Conservation (phyloP, 164 flowering plant genomes). For the Aristolochia fimbriata region DNA sequence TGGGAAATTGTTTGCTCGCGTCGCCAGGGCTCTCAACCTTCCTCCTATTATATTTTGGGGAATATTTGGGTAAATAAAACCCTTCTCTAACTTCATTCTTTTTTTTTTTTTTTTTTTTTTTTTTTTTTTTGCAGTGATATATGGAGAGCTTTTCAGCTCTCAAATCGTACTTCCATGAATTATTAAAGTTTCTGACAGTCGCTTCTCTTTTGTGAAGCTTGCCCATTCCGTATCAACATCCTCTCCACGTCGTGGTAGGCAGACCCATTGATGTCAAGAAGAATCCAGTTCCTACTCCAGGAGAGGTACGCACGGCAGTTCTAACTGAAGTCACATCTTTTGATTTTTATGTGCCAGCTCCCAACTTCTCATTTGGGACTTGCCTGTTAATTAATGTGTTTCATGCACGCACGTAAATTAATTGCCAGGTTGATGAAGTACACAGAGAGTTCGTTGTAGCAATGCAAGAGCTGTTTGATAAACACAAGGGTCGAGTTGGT, state of each 20-base stretch:
- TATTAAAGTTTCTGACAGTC: not conserved
- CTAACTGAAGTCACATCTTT: not conserved
- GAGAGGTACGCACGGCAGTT: slow-evolving; percentile 1
- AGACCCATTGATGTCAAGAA: slow-evolving; percentile 47
- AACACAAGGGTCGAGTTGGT: slow-evolving; percentile 57
- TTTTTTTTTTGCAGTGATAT: not conserved
- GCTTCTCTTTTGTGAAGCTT: slow-evolving; percentile 28
- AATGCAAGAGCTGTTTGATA: slow-evolving; percentile 57
- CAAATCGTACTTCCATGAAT: not conserved
- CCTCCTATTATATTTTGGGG: slow-evolving; percentile 83
- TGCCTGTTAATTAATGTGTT: too few relatives aligned
- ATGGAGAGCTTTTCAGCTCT: not conserved
- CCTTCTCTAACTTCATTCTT: too few relatives aligned
- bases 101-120: not conserved
- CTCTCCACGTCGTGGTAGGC: slow-evolving; percentile 82
- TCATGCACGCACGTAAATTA: too few relatives aligned
- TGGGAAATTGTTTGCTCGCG: slow-evolving; percentile 32
- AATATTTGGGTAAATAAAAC: slow-evolving; percentile 54
- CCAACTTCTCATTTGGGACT: not conserved
- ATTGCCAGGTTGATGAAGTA: slow-evolving; percentile 49
- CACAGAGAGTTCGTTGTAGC: slow-evolving; percentile 52
- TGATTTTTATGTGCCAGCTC: not conserved
- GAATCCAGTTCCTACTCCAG: not conserved
- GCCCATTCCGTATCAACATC: slow-evolving; percentile 55
- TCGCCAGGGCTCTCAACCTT: slow-evolving; percentile 65